phyloP scores from a whole-genome alignment of 1,284 basidiomycete genomes.

The Afroboletus lepidellus region DNA sequence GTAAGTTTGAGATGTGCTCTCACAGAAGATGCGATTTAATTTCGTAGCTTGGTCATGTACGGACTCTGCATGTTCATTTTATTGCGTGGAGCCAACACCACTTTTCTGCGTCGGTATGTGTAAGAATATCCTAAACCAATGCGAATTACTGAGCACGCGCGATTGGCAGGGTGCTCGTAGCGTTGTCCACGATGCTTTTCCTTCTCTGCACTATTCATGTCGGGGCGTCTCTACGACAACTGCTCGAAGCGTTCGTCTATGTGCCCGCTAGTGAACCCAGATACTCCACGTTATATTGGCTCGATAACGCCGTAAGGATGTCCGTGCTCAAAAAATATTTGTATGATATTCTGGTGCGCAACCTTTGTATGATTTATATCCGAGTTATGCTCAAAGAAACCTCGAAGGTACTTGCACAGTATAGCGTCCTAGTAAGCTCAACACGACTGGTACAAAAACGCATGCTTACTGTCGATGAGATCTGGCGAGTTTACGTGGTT shows the following conservation, averaged over 20 bases:
- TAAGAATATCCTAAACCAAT: background rate
- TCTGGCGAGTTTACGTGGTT: background rate
- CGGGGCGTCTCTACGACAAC: background rate
- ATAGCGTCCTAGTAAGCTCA: background rate
- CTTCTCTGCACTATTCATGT: background rate
- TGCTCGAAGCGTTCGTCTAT: background rate
- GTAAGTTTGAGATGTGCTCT: background rate
- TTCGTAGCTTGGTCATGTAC: background rate
- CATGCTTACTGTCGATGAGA: background rate
- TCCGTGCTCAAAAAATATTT: background rate
- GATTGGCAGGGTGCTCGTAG: background rate
- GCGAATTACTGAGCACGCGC: background rate
- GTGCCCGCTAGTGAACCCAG: background rate
- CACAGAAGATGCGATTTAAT: background rate
- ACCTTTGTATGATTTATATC: too few relatives aligned
- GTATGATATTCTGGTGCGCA: background rate
- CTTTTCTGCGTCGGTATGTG: background rate
- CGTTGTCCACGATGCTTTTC: background rate
- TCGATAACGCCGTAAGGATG: background rate
- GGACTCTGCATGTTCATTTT: background rate
- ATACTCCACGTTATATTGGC: slow-evolving; percentile 4
- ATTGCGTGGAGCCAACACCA: background rate
- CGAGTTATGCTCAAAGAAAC: background rate
- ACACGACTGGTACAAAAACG: background rate
- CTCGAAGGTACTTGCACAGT: background rate